Evolutionary conservation across 192 early-diverging fungal species (phyloP).

Genomic region (Podila minutissima): DNA sequence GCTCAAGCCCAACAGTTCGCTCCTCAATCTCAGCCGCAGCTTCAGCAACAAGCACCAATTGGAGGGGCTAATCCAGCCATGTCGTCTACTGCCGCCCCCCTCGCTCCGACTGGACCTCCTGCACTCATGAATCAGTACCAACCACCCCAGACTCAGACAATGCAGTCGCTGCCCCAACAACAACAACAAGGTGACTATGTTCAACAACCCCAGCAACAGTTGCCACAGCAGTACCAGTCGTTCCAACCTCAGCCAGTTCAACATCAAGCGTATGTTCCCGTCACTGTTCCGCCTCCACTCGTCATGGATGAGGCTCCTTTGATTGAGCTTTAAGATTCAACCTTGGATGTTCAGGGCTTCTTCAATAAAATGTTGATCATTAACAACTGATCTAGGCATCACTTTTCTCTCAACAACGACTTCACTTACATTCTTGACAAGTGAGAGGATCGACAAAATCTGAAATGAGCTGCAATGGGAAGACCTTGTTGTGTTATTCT

Average conservation of each 20-base stretch:
- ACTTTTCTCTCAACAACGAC: no score
- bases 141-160: background rate
- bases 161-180: background rate
- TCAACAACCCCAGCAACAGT: conserved; percentile 6
- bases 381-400: no score
- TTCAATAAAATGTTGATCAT: no score
- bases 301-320: no score
- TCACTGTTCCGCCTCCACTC: no score
- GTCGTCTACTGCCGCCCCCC: background rate
- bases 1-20: background rate
- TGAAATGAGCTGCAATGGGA: no score
- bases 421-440: no score
- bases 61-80: background rate
- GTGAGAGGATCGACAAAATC: no score
- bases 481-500: no score
- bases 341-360: no score
- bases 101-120: background rate
- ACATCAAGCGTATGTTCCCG: background rate
- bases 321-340: no score
- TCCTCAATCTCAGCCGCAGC: conserved; percentile 1
- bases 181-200: background rate
- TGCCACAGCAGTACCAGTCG: conserved; percentile 1
- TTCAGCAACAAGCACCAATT: conserved; percentile 1
- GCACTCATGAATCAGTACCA: conserved; percentile 1
- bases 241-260: conserved; percentile 9